A percentile compares a stretch with the other conserved stretches of the same genome.
phyloP scores from a whole-genome alignment of 495 filamentous ascomycete genomes.

The Penicillium turbatum region DNA sequence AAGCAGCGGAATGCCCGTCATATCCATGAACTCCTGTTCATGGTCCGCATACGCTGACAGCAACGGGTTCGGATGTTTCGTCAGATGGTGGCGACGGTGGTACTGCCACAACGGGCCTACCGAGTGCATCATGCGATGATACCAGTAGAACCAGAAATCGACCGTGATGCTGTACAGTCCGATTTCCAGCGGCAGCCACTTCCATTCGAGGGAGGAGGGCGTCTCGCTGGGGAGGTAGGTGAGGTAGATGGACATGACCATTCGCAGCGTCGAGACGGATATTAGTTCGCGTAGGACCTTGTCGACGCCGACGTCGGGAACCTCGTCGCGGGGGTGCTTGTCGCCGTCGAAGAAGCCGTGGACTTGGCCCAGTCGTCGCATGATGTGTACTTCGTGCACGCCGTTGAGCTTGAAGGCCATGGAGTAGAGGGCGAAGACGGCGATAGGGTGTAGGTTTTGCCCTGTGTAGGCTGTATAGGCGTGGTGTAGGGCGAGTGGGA shows the following conservation, averaged over 20 bases:
- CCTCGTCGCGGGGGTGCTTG: conserved; percentile 27
- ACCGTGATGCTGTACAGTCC: conserved; percentile 26
- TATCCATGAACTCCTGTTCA: conserved; percentile 31
- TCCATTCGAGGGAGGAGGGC: conserved; percentile 15
- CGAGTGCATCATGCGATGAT: conserved; percentile 27
- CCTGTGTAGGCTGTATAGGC: conserved; percentile 19
- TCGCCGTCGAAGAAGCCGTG: conserved; percentile 30
- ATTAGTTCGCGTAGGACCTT: conserved; percentile 25
- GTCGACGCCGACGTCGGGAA: conserved; percentile 25
- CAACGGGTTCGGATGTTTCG: conserved; percentile 28
- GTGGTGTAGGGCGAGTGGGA: conserved; percentile 22
- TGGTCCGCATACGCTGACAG: conserved; percentile 29
- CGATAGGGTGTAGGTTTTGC: conserved; percentile 12
- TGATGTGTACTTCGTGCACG: conserved; percentile 26
- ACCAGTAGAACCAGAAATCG: conserved; percentile 33
- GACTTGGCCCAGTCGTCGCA: conserved; percentile 23
- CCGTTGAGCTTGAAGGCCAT: conserved; percentile 23
- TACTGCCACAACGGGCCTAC: conserved; percentile 22
- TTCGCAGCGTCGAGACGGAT: conserved; percentile 20
- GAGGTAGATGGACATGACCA: conserved; percentile 23
- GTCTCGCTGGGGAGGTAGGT: conserved; percentile 37
- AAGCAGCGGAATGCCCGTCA: conserved; percentile 25
- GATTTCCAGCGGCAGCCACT: conserved; percentile 25
- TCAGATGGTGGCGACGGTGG: conserved; percentile 27
- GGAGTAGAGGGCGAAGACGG: conserved; percentile 21